Percentiles rank a stretch among this genome's conserved stretches.
These are phyloP conservation scores for Tilletia caries DNA, from an alignment of 1,284 basidiomycete species.

Conservation along the genomic window DNA sequence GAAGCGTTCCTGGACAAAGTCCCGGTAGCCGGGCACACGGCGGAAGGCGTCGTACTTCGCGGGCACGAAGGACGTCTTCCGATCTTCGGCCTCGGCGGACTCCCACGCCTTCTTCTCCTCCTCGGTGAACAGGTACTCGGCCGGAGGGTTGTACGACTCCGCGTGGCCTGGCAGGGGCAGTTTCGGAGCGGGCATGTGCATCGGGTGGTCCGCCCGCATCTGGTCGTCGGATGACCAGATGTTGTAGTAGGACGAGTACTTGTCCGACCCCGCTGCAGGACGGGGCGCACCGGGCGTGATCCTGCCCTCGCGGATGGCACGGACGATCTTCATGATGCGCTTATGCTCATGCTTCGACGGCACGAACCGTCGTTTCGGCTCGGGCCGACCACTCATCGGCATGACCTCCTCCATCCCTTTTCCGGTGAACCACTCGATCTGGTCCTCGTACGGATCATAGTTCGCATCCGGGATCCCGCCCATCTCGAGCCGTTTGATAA, in stretches of 20 bases:
- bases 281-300: constrained; percentile 81
- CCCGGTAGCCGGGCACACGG: constrained; percentile 83
- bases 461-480: constrained; percentile 85
- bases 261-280: constrained; percentile 56
- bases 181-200: constrained; percentile 86
- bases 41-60: constrained; percentile 81
- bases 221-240: constrained; percentile 72
- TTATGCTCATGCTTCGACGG: constrained; percentile 99
- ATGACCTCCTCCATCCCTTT: constrained; percentile 89
- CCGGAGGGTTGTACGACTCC: constrained; percentile 97
- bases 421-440: constrained; percentile 93
- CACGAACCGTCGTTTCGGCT: constrained; percentile 94
- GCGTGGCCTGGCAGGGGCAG: constrained; percentile 80
- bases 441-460: constrained; percentile 81
- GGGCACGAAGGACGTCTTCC: constrained; percentile 84
- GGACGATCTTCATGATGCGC: constrained; percentile 99
- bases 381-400: constrained; percentile 84
- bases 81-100: constrained; percentile 79
- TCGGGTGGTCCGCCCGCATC: constrained; percentile 59
- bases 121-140: constrained; percentile 89
- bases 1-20: constrained; percentile 91
- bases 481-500: constrained; percentile 83
- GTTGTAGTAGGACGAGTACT: constrained; percentile 73
- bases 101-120: constrained; percentile 83
- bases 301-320: constrained; percentile 90